These are phyloP conservation scores for Globisporangium acanthophoron DNA, from an alignment of 352 stramenopile species.

Conservation along the genomic window DNA sequence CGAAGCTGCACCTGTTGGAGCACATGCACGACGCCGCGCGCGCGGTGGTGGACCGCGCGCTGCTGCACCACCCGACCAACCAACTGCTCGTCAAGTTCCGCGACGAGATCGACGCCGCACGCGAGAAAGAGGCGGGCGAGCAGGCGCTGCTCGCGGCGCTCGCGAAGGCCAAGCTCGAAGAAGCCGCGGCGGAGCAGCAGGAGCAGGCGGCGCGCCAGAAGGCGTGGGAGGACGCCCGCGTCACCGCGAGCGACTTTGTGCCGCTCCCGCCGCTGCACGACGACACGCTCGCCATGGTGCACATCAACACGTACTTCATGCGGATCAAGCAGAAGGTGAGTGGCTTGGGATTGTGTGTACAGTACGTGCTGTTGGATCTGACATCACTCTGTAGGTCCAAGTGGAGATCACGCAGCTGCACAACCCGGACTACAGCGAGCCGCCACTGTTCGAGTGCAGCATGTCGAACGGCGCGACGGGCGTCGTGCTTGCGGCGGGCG, in stretches of 20 bases:
- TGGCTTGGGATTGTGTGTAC: neutral
- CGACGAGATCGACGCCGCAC: constrained; percentile 34
- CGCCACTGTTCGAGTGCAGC: constrained; percentile 52
- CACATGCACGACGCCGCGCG: constrained; percentile 45
- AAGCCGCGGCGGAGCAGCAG: constrained; percentile 18
- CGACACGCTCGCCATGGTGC: constrained; percentile 37
- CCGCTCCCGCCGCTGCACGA: constrained; percentile 58
- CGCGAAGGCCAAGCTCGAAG: constrained; percentile 34
- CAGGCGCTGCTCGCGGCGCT: constrained; percentile 27
- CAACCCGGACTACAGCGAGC: constrained; percentile 51
- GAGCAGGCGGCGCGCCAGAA: constrained; percentile 38
- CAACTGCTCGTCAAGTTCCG: constrained; percentile 39
- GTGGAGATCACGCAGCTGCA: constrained; percentile 35
- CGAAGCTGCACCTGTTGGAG: constrained; percentile 63
- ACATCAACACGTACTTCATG: constrained; percentile 60
- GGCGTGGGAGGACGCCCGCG: constrained; percentile 25
- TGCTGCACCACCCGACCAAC: constrained; percentile 38
- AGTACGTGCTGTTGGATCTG: neutral
- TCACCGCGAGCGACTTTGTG: constrained; percentile 28
- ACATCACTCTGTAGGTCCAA: constrained; percentile 21
- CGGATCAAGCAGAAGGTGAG: constrained; percentile 52
- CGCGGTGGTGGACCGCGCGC: constrained; percentile 28
- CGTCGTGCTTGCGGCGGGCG: constrained; percentile 30
- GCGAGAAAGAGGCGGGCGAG: constrained; percentile 21
- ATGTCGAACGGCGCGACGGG: constrained; percentile 37